Percentiles rank a stretch among this genome's conserved stretches.
phyloP scores from a whole-genome alignment of 106 monocot genomes.

The Dendrobium huoshanense region DNA sequence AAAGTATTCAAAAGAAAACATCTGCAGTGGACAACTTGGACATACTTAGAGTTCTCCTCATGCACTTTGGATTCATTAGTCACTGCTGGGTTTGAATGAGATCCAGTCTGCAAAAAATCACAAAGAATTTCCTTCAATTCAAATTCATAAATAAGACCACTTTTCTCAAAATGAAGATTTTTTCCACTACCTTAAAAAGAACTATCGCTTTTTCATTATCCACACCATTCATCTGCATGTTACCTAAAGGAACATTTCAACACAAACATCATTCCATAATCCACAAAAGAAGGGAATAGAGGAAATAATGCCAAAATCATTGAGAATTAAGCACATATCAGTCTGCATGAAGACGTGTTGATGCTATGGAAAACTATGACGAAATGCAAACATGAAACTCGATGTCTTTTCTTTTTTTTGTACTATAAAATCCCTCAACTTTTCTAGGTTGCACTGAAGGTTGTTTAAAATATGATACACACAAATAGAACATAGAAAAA shows the following conservation, averaged over 20 bases:
- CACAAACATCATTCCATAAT: no score
- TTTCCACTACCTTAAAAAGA: slow-evolving; percentile 42
- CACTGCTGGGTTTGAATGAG: slow-evolving; percentile 26
- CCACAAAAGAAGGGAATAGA: no score
- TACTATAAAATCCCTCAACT: no score
- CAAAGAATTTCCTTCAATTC: background rate
- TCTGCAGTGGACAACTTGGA: background rate
- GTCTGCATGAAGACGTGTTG: background rate
- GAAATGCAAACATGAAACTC: background rate
- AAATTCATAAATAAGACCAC: background rate
- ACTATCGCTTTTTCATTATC: slow-evolving; percentile 48
- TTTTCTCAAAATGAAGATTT: background rate
- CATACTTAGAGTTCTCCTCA: slow-evolving; percentile 72
- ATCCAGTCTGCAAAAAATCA: slow-evolving; percentile 40
- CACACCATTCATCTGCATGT: slow-evolving; percentile 15
- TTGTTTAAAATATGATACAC: no score
- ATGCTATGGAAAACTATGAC: background rate
- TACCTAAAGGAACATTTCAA: slow-evolving; percentile 18
- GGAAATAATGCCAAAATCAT: no score
- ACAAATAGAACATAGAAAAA: no score
- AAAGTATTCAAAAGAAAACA: background rate
- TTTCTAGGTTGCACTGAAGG: no score
- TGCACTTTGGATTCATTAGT: slow-evolving; percentile 35
- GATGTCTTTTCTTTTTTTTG: no score
- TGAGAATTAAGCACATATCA: no score